Evolutionary conservation across 1,284 basidiomycete genomes (phyloP), one percentile per base, ranked within the genome.

Genomic region (Xerocomus minutiporus): DNA sequence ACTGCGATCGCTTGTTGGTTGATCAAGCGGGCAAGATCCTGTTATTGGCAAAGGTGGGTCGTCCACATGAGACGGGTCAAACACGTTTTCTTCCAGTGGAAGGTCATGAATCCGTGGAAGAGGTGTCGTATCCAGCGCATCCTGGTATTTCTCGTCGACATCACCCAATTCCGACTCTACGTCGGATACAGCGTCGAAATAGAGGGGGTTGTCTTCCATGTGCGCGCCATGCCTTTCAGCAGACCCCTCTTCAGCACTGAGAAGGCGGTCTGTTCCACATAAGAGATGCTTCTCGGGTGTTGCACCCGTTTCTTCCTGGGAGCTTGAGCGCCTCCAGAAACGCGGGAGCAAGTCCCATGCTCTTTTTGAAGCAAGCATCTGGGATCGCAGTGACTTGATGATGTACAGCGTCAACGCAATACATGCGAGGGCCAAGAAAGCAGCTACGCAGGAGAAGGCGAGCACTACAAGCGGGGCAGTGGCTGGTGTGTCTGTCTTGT

Each of bases 101-200:
- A 59, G 58, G 48, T 60, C 58, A 38, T 54, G 55, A 46, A 48
- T 35, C 48, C 48, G 52, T 15, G 61, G 52, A 40, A 63, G 55
- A n/a, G 64, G 64, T 3, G 56, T 69, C 43, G 34, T 50, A 38
- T 68, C 67, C 23, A 68, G 59, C 5, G 71, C 69, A 53, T 76
- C 75, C 42, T 71, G 65, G 54, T 67, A 74, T 48, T 72, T 71
- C 56, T 71, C 74, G 46, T 73, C 68, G 4, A 55, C 23, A 25
- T 66, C 60, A 32, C 64, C 68, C 49, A 17, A 47, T 28, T 62
- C 60, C 40, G 56, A 64, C 8, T 55, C 59, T 6, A 55, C 40
- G 41, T 67, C 66, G 23, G 64, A 55, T 3, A 49, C 39, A 15
- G 50, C 49, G 49, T 62, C 53, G 6, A 44, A 23, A 51, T 46